Conservation (phyloP, 192 early-diverging fungal genomes). For the Coemansia sp. region DNA sequence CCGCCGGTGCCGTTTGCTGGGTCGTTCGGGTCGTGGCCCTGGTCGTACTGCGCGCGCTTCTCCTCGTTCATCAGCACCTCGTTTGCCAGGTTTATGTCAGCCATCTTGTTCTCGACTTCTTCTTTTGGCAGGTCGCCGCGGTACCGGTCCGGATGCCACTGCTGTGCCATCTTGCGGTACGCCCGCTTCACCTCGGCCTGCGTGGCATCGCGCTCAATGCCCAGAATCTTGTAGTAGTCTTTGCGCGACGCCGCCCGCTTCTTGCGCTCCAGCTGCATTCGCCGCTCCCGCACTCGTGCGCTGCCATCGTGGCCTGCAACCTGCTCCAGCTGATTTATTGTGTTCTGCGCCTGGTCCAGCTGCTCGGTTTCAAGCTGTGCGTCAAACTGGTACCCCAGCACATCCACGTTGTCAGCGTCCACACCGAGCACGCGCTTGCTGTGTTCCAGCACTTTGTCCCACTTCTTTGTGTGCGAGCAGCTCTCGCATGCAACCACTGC, state of each 20-base stretch:
- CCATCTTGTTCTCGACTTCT: slow-evolving; percentile 84
- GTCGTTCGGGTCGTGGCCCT: slow-evolving; percentile 79
- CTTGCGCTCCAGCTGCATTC: slow-evolving; percentile 53
- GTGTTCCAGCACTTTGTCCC: slow-evolving; percentile 59
- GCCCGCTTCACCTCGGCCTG: slow-evolving; percentile 87
- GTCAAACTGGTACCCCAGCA: slow-evolving; percentile 71
- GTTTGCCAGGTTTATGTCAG: slow-evolving; percentile 89
- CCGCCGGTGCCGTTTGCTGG: slow-evolving; percentile 54
- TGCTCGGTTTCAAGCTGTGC: slow-evolving; percentile 66
- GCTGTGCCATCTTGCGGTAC: slow-evolving; percentile 81
- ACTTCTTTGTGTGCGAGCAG: slow-evolving; percentile 51
- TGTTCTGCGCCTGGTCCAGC: slow-evolving; percentile 75
- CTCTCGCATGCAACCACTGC: slow-evolving; percentile 47
- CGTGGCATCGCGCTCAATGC: slow-evolving; percentile 70
- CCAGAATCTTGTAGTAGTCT: slow-evolving; percentile 97
- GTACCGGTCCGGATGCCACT: slow-evolving; percentile 84
- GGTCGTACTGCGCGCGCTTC: slow-evolving; percentile 65
- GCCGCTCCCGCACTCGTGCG: slow-evolving; percentile 50
- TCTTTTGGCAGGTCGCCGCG: slow-evolving; percentile 74
- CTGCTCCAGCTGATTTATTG: slow-evolving; percentile 72
- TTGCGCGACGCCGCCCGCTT: slow-evolving; percentile 55
- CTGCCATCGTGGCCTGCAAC: slow-evolving; percentile 39
- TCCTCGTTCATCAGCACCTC: slow-evolving; percentile 77
- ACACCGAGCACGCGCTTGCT: slow-evolving; percentile 71
- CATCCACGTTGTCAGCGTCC: slow-evolving; percentile 71